phyloP scores from a whole-genome alignment of 352 stramenopile genomes.

The Aphanomyces stellatus region DNA sequence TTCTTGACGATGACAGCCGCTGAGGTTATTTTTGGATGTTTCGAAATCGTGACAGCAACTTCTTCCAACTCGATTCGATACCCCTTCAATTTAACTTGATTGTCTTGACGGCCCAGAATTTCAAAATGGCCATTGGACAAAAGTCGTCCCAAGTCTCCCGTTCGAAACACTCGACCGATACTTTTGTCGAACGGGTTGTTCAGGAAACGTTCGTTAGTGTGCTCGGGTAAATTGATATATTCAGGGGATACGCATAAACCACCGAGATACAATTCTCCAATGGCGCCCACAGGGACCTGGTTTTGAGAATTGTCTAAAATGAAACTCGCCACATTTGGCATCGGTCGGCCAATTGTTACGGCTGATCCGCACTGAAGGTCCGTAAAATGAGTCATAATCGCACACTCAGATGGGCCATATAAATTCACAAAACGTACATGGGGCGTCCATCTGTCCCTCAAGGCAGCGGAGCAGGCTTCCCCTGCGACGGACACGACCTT shows the following conservation, averaged over 20 bases:
- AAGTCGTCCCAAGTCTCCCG: neutral
- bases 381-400: neutral
- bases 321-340: neutral
- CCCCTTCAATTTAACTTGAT: conserved; percentile 82
- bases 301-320: conserved; percentile 13
- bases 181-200: neutral
- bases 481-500: neutral
- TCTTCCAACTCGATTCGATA: conserved; percentile 71
- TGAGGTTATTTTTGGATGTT: conserved; percentile 29
- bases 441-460: neutral
- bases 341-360: neutral
- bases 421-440: neutral
- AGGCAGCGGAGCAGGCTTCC: neutral
- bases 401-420: neutral
- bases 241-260: neutral
- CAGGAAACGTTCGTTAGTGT: neutral
- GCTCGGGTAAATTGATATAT: neutral
- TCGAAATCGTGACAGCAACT: conserved; percentile 49
- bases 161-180: neutral
- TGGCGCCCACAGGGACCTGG: conserved; percentile 35
- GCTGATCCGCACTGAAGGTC: neutral
- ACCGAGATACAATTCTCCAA: neutral
- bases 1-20: conserved; percentile 36
- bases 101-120: conserved; percentile 34
- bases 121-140: neutral